Conservation (phyloP, 345 rosid species). For the Cardamine chenopodiifolia region DNA sequence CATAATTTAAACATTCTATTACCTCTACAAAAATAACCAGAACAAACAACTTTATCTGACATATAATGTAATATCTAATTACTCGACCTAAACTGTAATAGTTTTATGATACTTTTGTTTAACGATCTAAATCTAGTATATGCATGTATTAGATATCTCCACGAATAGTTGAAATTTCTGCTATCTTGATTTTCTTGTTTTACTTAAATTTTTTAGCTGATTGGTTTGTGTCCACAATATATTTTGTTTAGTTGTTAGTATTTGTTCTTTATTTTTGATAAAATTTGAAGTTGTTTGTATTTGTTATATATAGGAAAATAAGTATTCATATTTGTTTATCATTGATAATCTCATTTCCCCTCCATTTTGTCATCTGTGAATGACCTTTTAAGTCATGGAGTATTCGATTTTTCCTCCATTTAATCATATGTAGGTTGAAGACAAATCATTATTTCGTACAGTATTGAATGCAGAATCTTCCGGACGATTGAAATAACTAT, state of each 20-base stretch:
- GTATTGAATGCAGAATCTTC: slow-evolving; percentile 37
- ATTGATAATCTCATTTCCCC: neutral
- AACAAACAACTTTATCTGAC: no score
- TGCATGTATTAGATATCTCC: neutral
- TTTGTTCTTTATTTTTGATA: no score
- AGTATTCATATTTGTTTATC: neutral
- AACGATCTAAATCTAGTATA: neutral
- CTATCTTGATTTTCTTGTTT: neutral
- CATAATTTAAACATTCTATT: no score
- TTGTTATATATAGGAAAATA: no score
- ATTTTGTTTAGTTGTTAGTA: neutral
- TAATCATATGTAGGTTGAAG: slow-evolving; percentile 17
- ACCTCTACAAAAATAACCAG: no score
- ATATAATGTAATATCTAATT: no score
- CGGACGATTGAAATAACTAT: slow-evolving; percentile 9
- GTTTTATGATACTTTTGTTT: no score
- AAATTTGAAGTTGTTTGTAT: no score
- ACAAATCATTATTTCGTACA: slow-evolving; percentile 33
- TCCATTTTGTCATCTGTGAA: neutral
- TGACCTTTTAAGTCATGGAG: neutral
- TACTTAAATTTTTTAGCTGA: neutral
- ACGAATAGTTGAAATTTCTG: neutral
- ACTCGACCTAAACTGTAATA: no score
- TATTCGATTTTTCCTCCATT: slow-evolving; percentile 20
- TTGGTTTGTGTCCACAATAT: neutral